A percentile compares a stretch with the other conserved stretches of the same genome.
Conservation (phyloP, 805 yeast genomes). For the Teunomyces lycoperdinae region DNA sequence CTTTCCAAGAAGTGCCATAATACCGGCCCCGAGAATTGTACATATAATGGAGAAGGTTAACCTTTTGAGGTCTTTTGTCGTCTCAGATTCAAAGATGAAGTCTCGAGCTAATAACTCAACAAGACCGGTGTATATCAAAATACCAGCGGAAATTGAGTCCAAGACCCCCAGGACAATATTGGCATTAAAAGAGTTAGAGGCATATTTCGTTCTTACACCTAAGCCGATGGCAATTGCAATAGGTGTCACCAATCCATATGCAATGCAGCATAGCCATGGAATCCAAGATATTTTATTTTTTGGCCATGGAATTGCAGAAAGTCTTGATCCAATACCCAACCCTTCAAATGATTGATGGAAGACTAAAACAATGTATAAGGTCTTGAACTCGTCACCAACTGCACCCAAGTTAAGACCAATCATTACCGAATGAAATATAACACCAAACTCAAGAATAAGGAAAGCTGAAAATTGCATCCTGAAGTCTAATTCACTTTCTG, state of each 20-base stretch:
- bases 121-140: constrained; percentile 30
- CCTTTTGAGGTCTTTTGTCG: constrained; percentile 14
- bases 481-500: not conserved
- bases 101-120: constrained; percentile 30
- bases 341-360: constrained; percentile 35
- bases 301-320: constrained; percentile 12
- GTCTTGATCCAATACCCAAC: constrained; percentile 26
- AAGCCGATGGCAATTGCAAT: constrained; percentile 33
- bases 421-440: constrained; percentile 29
- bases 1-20: constrained; percentile 33
- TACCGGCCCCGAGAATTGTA: constrained; percentile 20
- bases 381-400: constrained; percentile 28
- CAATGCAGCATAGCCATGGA: not conserved
- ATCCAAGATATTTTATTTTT: not conserved
- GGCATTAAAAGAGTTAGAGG: constrained; percentile 27
- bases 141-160: constrained; percentile 34
- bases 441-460: constrained; percentile 17
- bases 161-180: constrained; percentile 31
- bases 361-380: constrained; percentile 28
- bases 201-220: constrained; percentile 24
- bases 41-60: constrained; percentile 12
- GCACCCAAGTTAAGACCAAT: constrained; percentile 29
- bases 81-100: constrained; percentile 23
- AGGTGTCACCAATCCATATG: constrained; percentile 20
- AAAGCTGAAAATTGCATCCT: not conserved